Evolutionary conservation across 495 filamentous ascomycete species (phyloP), one percentile per base, ranked within the genome.

Genomic region (Cryomyces minteri): DNA sequence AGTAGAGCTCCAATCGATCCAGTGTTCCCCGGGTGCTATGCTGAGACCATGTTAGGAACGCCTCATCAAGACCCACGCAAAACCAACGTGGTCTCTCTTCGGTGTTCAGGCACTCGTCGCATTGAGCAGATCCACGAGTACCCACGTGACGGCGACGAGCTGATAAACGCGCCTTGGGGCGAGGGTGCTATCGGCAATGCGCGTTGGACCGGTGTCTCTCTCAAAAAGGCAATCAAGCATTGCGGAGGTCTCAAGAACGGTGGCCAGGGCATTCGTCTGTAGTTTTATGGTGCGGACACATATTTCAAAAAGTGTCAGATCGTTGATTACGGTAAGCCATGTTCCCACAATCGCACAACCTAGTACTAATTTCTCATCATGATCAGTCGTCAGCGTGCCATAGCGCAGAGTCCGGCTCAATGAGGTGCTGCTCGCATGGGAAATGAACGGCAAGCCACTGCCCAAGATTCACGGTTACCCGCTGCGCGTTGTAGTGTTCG

Each of bases 131-230:
- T 82, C 43, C 45, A 50, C 37, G 44, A 70, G 31, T 82, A 80
- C 53, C 66, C 69, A 4, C 77, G 79, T 31, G 72, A 82, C 37
- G 77, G 77, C 10, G 76, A 80, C 45, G 79, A 82, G 50, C 64
- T 81, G 34, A 75, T 76, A 46, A 76, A 82, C 39, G 77, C 78
- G 0, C 78, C 79, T 5, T 76, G 72, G 74, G 73, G 68, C 7
- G 74, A 77, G 49, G 74, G 78, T 41, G 78, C 77, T 5, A 83
- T 83, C 38, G 72, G 73, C 6, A 80, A 76, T 0, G 79, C 78
- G 2, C 57, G 60, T 10, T 83, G 73, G 57, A 67, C 64, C 1
- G 78, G 79, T 4, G 69, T 80, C 11, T 73, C 68, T 10, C 58
- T 83, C 12, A 79, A 77, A 50, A 79, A 76, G 49, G 59, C 80